These are phyloP conservation scores for Eucalyptus sp. DNA, from an alignment of 345 rosid species.

Conservation along the genomic window DNA sequence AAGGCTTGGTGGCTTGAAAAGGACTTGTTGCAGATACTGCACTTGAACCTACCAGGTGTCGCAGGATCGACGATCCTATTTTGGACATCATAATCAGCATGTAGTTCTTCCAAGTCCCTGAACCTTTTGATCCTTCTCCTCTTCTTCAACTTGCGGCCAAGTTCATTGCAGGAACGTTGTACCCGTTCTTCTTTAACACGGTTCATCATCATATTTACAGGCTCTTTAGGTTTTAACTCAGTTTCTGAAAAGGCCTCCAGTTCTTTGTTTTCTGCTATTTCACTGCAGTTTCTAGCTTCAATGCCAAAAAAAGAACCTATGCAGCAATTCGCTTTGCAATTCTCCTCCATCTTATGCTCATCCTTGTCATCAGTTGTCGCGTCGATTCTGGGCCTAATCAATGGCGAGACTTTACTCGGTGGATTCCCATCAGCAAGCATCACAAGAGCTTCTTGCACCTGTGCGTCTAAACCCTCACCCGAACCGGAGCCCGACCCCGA, in stretches of 20 bases:
- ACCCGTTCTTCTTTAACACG: neutral
- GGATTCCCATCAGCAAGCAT: neutral
- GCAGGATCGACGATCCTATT: neutral
- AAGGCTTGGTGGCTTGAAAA: constrained; percentile 24
- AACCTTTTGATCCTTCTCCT: neutral
- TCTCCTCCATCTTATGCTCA: neutral
- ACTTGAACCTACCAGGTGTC: neutral
- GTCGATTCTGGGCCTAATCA: neutral
- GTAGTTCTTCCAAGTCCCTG: neutral
- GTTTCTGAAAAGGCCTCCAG: neutral
- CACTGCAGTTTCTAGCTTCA: neutral
- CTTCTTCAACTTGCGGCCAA: neutral
- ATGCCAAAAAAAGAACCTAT: neutral
- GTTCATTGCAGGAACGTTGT: neutral
- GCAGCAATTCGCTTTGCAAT: neutral
- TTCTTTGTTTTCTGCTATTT: neutral
- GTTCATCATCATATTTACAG: neutral
- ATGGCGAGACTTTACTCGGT: neutral
- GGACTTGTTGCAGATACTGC: constrained; percentile 14
- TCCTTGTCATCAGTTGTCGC: neutral
- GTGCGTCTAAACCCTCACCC: neutral
- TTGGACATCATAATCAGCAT: neutral
- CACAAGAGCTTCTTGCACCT: neutral
- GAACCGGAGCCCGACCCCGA: neutral
- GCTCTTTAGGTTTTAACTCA: neutral